Percentiles rank a stretch among this genome's conserved stretches.
Evolutionary conservation across 2,329 filamentous ascomycete genomes (phyloP).

Genomic region (Knoxdaviesia proteae): DNA sequence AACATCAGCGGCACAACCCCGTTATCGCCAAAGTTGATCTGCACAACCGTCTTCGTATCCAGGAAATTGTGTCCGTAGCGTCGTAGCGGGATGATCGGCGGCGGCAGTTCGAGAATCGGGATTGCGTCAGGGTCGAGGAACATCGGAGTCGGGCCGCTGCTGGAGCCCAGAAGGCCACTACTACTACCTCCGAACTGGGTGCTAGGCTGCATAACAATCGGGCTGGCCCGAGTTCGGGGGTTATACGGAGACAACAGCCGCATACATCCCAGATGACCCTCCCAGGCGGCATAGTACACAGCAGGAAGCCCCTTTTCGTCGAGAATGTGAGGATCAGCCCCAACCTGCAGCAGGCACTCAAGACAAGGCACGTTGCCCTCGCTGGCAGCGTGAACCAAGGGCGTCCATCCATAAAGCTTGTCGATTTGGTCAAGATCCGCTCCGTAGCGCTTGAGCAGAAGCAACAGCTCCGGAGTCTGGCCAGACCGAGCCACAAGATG

Average conservation of each 20-base stretch:
- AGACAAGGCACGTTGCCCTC: conserved; percentile 87
- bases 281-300: conserved; percentile 98
- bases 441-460: conserved; percentile 65
- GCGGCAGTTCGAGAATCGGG: conserved; percentile 74
- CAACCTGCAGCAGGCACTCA: conserved; percentile 57
- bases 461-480: conserved; percentile 56
- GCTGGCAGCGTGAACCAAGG: conserved; percentile 85
- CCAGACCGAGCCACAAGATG: conserved; percentile 85
- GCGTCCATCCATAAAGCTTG: conserved; percentile 94
- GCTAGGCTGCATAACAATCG: conserved; percentile 20
- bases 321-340: conserved; percentile 55
- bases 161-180: conserved; percentile 21
- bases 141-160: conserved; percentile 35
- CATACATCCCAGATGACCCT: conserved; percentile 91
- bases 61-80: conserved; percentile 97
- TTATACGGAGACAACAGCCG: conserved; percentile 51
- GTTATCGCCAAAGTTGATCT: conserved; percentile 60
- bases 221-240: conserved; percentile 19
- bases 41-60: conserved; percentile 89
- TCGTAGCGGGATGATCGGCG: conserved; percentile 84
- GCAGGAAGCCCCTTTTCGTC: conserved; percentile 89
- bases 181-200: conserved; percentile 9
- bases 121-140: conserved; percentile 70
- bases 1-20: conserved; percentile 67
- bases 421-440: conserved; percentile 83